Percentiles rank a stretch among this genome's conserved stretches.
Evolutionary conservation across 2,329 filamentous ascomycete species (phyloP).

Genomic region (Madurella fahalii): DNA sequence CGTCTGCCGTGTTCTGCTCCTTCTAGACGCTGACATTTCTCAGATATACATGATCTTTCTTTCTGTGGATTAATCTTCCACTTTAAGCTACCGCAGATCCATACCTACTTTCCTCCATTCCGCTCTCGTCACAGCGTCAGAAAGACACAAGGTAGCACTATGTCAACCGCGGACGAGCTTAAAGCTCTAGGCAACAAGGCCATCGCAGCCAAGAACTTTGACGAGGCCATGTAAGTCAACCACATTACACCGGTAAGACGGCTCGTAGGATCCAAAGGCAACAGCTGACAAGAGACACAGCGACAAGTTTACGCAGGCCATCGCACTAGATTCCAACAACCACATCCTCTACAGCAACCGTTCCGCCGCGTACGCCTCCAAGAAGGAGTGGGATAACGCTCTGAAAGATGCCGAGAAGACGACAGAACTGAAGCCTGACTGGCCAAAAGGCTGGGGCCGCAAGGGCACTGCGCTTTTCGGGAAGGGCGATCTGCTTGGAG

Average conservation of each 20-base stretch:
- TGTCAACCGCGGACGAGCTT: slow-evolving; percentile 69
- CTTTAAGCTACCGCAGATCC: background rate
- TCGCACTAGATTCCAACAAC: slow-evolving; percentile 80
- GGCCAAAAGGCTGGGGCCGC: slow-evolving; percentile 93
- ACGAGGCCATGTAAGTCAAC: slow-evolving; percentile 80
- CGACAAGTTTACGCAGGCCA: slow-evolving; percentile 91
- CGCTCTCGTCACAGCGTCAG: background rate
- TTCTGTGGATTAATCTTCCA: background rate
- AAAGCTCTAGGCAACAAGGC: slow-evolving; percentile 99
- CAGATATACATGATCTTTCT: slow-evolving; percentile 4
- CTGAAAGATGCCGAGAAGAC: slow-evolving; percentile 90
- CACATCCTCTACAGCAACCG: slow-evolving; percentile 98
- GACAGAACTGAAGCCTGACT: slow-evolving; percentile 92
- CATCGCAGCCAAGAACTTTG: slow-evolving; percentile 95
- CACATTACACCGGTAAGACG: background rate
- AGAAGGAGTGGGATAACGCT: slow-evolving; percentile 81
- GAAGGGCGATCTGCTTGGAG: slow-evolving; percentile 75
- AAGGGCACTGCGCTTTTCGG: slow-evolving; percentile 92
- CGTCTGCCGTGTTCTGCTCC: background rate
- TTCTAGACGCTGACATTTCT: slow-evolving; percentile 16
- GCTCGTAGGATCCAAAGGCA: background rate
- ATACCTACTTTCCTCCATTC: background rate
- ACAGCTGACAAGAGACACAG: slow-evolving; percentile 44
- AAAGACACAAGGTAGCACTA: slow-evolving; percentile 27
- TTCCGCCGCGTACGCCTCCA: slow-evolving; percentile 81